Conservation (phyloP, 2,329 filamentous ascomycete species). For the Fusarium cyanostomum region DNA sequence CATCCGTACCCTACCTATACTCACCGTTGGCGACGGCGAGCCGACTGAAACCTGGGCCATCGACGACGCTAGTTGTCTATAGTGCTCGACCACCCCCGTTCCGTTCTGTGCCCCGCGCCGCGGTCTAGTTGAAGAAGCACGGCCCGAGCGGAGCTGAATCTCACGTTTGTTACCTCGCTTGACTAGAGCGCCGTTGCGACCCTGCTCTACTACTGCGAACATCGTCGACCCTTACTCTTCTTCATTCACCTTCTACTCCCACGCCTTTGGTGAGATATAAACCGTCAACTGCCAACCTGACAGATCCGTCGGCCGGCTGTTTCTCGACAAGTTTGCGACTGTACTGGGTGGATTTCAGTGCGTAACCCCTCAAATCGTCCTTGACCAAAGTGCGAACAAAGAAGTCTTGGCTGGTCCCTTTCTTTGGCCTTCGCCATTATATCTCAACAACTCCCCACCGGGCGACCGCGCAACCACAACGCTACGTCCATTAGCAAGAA, state of each 20-base stretch:
- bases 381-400: constrained; percentile 40
- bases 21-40: constrained; percentile 41
- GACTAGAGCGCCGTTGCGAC: constrained; percentile 20
- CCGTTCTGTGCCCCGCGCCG: constrained; percentile 38
- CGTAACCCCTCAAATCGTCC: constrained; percentile 31
- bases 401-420: constrained; percentile 36
- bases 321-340: constrained; percentile 26
- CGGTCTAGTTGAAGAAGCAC: constrained; percentile 38
- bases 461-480: constrained; percentile 15
- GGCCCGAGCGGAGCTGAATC: constrained; percentile 41
- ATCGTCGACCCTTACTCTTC: constrained; percentile 22
- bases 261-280: constrained; percentile 16
- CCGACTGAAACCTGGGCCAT: constrained; percentile 44
- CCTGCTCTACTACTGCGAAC: constrained; percentile 10
- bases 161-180: constrained; percentile 33
- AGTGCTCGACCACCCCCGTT: constrained; percentile 25
- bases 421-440: constrained; percentile 32
- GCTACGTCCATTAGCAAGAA: constrained; percentile 4
- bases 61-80: constrained; percentile 34
- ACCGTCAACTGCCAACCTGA: constrained; percentile 10
- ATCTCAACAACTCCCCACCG: constrained; percentile 19
- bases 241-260: constrained; percentile 6
- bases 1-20: constrained; percentile 34
- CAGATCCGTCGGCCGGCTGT: constrained; percentile 7
- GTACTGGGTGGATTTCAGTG: constrained; percentile 34